Conservation (phyloP, 2,329 filamentous ascomycete species). For the Pseudocercospora fijiensis region DNA sequence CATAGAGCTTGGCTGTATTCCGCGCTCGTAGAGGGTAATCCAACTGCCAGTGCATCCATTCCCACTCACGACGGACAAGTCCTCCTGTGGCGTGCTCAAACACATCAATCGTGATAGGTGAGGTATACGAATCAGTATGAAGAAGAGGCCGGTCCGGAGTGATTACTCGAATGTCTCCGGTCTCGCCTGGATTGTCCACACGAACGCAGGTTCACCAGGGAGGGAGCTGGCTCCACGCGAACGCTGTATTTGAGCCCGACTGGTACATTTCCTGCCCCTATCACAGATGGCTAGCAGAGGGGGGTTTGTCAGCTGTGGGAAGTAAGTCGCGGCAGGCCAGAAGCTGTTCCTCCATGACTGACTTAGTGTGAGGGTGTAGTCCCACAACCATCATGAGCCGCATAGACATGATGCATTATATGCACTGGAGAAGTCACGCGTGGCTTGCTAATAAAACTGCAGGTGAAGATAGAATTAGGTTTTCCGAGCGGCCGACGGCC, state of each 20-base stretch:
- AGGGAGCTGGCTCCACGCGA: constrained; percentile 6
- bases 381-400: too few relatives aligned
- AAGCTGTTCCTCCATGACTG: too few relatives aligned
- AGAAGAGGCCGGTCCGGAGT: constrained; percentile 1
- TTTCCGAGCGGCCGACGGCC: too few relatives aligned
- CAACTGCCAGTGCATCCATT: background rate
- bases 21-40: background rate
- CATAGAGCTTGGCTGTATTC: constrained; percentile 6
- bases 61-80: background rate
- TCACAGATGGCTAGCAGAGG: too few relatives aligned
- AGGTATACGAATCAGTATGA: constrained; percentile 1
- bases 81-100: background rate
- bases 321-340: too few relatives aligned
- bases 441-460: background rate
- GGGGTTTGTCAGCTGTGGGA: background rate
- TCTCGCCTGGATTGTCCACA: constrained; percentile 15
- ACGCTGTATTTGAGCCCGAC: background rate
- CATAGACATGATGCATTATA: background rate
- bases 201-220: constrained; percentile 9
- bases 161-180: constrained; percentile 11
- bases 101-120: background rate
- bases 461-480: background rate
- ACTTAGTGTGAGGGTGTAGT: too few relatives aligned
- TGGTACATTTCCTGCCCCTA: background rate
- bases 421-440: background rate